phyloP scores from a whole-genome alignment of 116 monocot species.

The Cymodocea nodosa region DNA sequence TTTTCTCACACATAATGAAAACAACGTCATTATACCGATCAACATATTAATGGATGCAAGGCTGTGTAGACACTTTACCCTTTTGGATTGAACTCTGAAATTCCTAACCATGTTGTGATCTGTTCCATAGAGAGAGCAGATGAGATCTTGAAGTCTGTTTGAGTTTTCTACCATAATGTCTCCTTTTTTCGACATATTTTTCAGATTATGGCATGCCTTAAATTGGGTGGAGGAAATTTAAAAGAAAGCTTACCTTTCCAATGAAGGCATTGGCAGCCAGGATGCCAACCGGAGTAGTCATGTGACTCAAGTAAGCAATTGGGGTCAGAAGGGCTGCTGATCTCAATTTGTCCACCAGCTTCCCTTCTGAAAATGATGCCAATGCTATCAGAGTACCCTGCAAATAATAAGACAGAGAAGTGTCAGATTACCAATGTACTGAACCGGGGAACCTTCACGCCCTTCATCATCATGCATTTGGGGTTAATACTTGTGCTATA shows the following conservation, averaged over 20 bases:
- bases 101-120: slow-evolving; percentile 43
- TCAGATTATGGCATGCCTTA: too few relatives aligned
- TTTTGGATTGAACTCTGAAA: slow-evolving; percentile 69
- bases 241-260: slow-evolving; percentile 37
- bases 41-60: neutral
- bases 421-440: too few relatives aligned
- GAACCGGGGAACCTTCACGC: too few relatives aligned
- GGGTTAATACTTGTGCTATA: too few relatives aligned
- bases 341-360: slow-evolving; percentile 53
- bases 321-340: slow-evolving; percentile 67
- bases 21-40: neutral
- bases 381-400: slow-evolving; percentile 78
- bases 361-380: slow-evolving; percentile 68
- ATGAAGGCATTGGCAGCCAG: slow-evolving; percentile 51
- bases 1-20: neutral
- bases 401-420: neutral
- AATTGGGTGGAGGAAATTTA: neutral
- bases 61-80: too few relatives aligned
- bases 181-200: too few relatives aligned
- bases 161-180: too few relatives aligned
- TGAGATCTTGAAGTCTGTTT: too few relatives aligned
- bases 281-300: slow-evolving; percentile 48
- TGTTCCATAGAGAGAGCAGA: slow-evolving; percentile 8
- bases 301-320: slow-evolving; percentile 68
- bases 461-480: too few relatives aligned